phyloP scores from a whole-genome alignment of 1,284 basidiomycete species.

The Chiua sp. region DNA sequence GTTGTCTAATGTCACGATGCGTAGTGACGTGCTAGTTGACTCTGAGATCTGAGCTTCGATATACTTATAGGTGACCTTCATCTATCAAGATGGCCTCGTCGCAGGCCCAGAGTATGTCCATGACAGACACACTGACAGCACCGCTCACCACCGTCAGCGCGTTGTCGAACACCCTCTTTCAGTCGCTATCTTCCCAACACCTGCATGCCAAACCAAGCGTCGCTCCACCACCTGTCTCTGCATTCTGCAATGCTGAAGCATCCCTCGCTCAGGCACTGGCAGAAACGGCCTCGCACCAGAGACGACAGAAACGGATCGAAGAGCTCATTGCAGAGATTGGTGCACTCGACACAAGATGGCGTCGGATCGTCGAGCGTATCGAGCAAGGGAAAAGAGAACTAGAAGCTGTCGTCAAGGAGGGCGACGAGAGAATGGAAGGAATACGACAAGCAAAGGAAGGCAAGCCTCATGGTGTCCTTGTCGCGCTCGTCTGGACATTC shows the following conservation, averaged over 20 bases:
- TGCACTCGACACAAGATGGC: constrained; percentile 67
- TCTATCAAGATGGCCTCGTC: constrained; percentile 9
- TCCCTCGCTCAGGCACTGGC: constrained; percentile 66
- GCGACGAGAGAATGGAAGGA: constrained; percentile 68
- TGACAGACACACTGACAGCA: constrained; percentile 62
- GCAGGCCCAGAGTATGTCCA: constrained; percentile 33
- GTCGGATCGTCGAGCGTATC: constrained; percentile 64
- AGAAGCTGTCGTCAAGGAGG: constrained; percentile 70
- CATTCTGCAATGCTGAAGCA: constrained; percentile 66
- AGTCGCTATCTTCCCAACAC: constrained; percentile 64
- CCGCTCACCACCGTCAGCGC: constrained; percentile 67
- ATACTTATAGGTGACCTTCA: background rate
- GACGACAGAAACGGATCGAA: constrained; percentile 75
- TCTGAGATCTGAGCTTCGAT: no score
- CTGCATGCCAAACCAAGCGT: constrained; percentile 60
- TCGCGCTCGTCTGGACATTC: constrained; percentile 1
- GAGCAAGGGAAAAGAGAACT: constrained; percentile 69
- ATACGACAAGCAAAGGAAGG: constrained; percentile 76
- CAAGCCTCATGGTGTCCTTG: constrained; percentile 36
- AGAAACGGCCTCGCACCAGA: constrained; percentile 72
- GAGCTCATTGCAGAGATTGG: constrained; percentile 70
- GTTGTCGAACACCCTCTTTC: constrained; percentile 73
- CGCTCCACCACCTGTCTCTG: constrained; percentile 61
- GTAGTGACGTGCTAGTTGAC: no score
- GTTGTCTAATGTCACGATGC: no score